These are phyloP conservation scores for Fusarium decemcellulare DNA, from an alignment of 2,329 filamentous ascomycete species.

Conservation along the genomic window DNA sequence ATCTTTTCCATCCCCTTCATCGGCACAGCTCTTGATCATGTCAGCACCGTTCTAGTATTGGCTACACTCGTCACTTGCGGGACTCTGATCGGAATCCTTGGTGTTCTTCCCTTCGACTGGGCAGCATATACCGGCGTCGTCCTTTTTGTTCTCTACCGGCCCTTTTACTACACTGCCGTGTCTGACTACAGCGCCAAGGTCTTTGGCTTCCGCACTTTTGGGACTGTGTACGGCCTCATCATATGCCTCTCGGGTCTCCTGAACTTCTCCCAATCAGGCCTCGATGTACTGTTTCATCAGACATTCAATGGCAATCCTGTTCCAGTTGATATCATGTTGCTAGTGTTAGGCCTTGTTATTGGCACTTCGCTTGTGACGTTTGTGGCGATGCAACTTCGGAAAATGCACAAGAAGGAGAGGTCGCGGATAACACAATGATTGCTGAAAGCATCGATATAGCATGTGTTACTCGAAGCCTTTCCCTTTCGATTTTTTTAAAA, in stretches of 20 bases:
- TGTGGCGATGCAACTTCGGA: constrained; percentile 64
- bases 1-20: constrained; percentile 91
- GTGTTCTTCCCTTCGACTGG: constrained; percentile 77
- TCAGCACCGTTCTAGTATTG: constrained; percentile 80
- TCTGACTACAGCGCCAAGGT: constrained; percentile 93
- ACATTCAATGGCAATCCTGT: constrained; percentile 80
- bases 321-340: constrained; percentile 81
- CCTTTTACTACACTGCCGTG: constrained; percentile 92
- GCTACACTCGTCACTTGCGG: constrained; percentile 78
- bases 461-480: neutral
- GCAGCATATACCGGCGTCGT: constrained; percentile 82
- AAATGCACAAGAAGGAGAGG: constrained; percentile 49
- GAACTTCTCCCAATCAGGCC: constrained; percentile 85
- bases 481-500: neutral
- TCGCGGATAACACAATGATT: constrained; percentile 36
- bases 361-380: constrained; percentile 77
- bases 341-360: constrained; percentile 72
- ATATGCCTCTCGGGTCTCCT: constrained; percentile 88
- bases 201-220: constrained; percentile 92
- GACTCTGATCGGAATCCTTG: constrained; percentile 82
- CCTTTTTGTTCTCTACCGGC: constrained; percentile 88
- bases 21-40: constrained; percentile 82
- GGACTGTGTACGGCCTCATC: constrained; percentile 92
- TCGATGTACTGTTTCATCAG: constrained; percentile 84
- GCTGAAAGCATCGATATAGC: neutral